Evolutionary conservation across 106 monocot genomes (phyloP).

Genomic region (Allium sativum): DNA sequence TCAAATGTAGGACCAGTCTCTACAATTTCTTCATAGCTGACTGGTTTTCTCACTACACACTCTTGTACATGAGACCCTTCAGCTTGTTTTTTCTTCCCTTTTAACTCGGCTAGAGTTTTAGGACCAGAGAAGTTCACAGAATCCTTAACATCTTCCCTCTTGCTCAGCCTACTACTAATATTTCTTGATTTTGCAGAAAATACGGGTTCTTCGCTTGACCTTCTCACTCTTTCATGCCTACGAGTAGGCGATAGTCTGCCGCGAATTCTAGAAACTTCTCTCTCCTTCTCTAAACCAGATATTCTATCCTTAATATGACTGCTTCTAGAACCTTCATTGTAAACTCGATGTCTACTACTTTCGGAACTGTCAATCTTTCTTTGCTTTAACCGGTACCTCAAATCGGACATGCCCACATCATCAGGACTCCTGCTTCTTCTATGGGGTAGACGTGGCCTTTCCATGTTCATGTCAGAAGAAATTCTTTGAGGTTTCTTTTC

Average conservation of each 20-base stretch:
- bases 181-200: slow-evolving; percentile 16
- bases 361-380: slow-evolving; percentile 51
- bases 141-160: slow-evolving; percentile 23
- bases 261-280: slow-evolving; percentile 24
- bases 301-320: slow-evolving; percentile 74
- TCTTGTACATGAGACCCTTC: slow-evolving; percentile 1
- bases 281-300: slow-evolving; percentile 25
- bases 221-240: slow-evolving; percentile 26
- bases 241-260: slow-evolving; percentile 38
- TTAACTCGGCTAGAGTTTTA: slow-evolving; percentile 76
- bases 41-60: not conserved
- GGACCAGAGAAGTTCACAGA: slow-evolving; percentile 54
- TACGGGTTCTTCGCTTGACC: slow-evolving; percentile 12
- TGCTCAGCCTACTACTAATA: slow-evolving; percentile 1
- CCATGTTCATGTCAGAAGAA: slow-evolving; percentile 29
- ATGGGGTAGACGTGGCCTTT: slow-evolving; percentile 20
- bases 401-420: slow-evolving; percentile 41
- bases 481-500: slow-evolving; percentile 17
- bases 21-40: slow-evolving; percentile 1
- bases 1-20: slow-evolving; percentile 37
- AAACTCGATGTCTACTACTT: slow-evolving; percentile 4
- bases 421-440: slow-evolving; percentile 14
- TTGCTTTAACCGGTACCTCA: slow-evolving; percentile 61
- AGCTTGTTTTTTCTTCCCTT: slow-evolving; percentile 26
- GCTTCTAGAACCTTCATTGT: slow-evolving; percentile 23